These are phyloP conservation scores for Rostrohypoxylon terebratum DNA, from an alignment of 495 filamentous ascomycete genomes.

Conservation along the genomic window DNA sequence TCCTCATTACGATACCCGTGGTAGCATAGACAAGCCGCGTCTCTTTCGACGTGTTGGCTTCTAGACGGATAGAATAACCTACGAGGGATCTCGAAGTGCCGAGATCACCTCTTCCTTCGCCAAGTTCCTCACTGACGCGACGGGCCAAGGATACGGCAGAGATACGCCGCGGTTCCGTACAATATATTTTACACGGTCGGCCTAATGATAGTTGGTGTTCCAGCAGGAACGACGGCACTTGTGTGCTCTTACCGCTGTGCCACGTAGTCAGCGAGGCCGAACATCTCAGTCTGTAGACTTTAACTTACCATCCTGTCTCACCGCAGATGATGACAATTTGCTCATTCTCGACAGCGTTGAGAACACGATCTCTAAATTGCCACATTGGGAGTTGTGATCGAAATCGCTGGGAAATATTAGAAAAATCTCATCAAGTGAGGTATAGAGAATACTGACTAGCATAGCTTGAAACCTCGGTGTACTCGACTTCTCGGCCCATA, in stretches of 20 bases:
- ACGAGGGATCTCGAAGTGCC: slow-evolving; percentile 86
- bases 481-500: slow-evolving; percentile 77
- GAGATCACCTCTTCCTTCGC: slow-evolving; percentile 82
- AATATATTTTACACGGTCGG: slow-evolving; percentile 88
- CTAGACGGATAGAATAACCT: slow-evolving; percentile 92
- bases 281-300: not conserved
- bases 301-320: slow-evolving; percentile 81
- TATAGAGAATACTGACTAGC: slow-evolving; percentile 53
- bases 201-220: slow-evolving; percentile 87
- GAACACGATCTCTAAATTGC: slow-evolving; percentile 79
- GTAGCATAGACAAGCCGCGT: slow-evolving; percentile 90
- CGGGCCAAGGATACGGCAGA: slow-evolving; percentile 93
- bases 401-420: slow-evolving; percentile 54
- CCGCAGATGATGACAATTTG: slow-evolving; percentile 92
- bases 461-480: slow-evolving; percentile 70
- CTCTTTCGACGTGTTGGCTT: slow-evolving; percentile 81
- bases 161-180: slow-evolving; percentile 95
- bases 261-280: slow-evolving; percentile 33
- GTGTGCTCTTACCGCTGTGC: slow-evolving; percentile 88
- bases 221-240: slow-evolving; percentile 90
- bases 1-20: slow-evolving; percentile 92
- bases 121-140: slow-evolving; percentile 93
- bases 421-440: not conserved
- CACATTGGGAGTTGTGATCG: slow-evolving; percentile 89
- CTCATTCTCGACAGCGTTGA: slow-evolving; percentile 76